Evolutionary conservation across 2,329 filamentous ascomycete species (phyloP), one percentile per base, ranked within the genome.

Genomic region (Sporothrix globosa): DNA sequence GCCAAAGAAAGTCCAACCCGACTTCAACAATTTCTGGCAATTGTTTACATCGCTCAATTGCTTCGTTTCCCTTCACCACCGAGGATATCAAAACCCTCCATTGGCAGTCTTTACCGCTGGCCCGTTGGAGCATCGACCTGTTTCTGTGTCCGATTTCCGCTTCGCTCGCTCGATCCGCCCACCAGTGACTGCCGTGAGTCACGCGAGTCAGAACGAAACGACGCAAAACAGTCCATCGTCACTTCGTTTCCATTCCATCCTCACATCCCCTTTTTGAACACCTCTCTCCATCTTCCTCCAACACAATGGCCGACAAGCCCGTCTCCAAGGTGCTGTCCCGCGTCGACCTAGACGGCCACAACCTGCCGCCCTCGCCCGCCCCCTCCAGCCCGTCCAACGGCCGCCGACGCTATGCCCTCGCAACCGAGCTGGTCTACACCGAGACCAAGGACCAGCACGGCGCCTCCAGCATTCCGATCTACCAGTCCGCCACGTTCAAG

Each of bases 401-500:
- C 73, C 89, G 91, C 75, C 83, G 85, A 58, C 92, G 93, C 75
- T 99, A 98, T 82, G 93, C 94, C 60, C 88, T 99, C 72, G 95
- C 95, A 71, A 99, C 96, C 4, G 96, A 99, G 82, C 85, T 99
- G 73, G 96, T 99, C 72, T 98, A 95, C 81, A 98, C 95, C 67
- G 96, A 99, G 76, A 90, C 91, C 79, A 96, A 91, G 81, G 96
- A 99, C 81, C 96, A 99, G 83, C 97, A 98, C 84, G 96, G 96
- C 78, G 88, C 96, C 71, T 97, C 93, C 76, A 98, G 94, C 80
- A 91, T 97, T 76, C 96, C 96, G 69, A 98, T 99, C 78, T 99
- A 99, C 81, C 96, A 97, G 86, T 97, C 93, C 65, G 96, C 96
- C 65, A 99, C 96, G 50, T 99, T 99, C 85, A 99, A 99, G 83